Evolutionary conservation across 805 yeast species (phyloP), one percentile per base, ranked within the genome.

Genomic region (Lachancea thermotolerans): DNA sequence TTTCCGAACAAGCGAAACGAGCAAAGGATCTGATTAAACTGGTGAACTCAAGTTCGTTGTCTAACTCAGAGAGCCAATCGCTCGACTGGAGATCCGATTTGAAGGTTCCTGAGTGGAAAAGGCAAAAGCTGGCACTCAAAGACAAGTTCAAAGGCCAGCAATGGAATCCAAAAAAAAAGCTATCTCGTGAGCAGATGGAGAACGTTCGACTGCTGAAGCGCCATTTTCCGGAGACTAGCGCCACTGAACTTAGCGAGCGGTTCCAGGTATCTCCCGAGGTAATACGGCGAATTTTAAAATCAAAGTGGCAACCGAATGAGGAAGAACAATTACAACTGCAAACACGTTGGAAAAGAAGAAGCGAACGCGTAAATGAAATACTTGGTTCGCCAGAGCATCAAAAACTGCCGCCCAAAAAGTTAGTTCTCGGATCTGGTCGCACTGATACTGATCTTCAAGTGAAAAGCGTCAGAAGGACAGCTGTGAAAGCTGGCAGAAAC

Each of bases 241-340:
- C 82, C 2, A 66, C 68, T 2, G 82, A 78, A 36, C 60, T 90
- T 5, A 82, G 88, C 0, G 68, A 74, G 29, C 74, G 74, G 57
- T 89, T 83, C 64, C 69, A 74, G 40, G 73, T 87, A 4, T 83
- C 93, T 1, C 91, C 95, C 1, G 95, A 89, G 53, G 85, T 90
- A 0, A 75, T 89, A 2, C 70, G 95, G 47, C 74, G 95, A 50
- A 87, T 90, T 15, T 60, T 90, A 51, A 81, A 78, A 58, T 81
- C 91, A 4, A 78, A 73, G 33, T 90, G 95, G 95, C 65, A 60
- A 14, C 95, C 96, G 0, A 69, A 63, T 4, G 72, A 71, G n/a
- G 85, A 81, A 48, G 73, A 69, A 34, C 71, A 62, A 4, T 62
- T 56, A 27, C 58, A 73, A 14, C 40, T 73, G 2, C 62, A 69